phyloP scores from a whole-genome alignment of 2,329 filamentous ascomycete genomes.

The Pseudogymnoascus sp. region DNA sequence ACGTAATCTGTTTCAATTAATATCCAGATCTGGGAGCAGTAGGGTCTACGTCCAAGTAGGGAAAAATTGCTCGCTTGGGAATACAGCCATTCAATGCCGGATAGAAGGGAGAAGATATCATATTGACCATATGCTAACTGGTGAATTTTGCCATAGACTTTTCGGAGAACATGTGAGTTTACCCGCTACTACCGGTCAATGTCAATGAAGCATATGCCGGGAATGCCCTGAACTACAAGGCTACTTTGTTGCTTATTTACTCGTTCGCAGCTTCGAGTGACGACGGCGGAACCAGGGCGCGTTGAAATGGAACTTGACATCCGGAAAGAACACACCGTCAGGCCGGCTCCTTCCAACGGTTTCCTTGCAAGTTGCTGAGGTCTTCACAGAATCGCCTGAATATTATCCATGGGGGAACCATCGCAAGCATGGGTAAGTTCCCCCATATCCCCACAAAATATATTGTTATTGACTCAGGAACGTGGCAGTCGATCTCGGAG shows the following conservation, averaged over 20 bases:
- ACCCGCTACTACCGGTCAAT: background rate
- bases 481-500: constrained; percentile 51
- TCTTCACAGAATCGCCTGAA: constrained; percentile 61
- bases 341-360: constrained; percentile 19
- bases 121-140: background rate
- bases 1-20: background rate
- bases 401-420: constrained; percentile 71
- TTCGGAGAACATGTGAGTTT: constrained; percentile 29
- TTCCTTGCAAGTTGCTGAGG: background rate
- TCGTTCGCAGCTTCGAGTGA: constrained; percentile 54
- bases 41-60: background rate
- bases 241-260: background rate
- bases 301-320: constrained; percentile 75
- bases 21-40: background rate
- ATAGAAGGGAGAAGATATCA: background rate
- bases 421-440: constrained; percentile 57
- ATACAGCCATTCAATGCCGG: background rate
- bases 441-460: background rate
- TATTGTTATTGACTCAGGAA: constrained; percentile 8
- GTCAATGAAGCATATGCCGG: background rate
- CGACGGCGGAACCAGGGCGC: constrained; percentile 55
- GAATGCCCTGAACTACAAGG: background rate
- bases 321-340: constrained; percentile 65
- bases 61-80: background rate
- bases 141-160: constrained; percentile 20